Evolutionary conservation across 176 grass and related monocot genomes (phyloP), one percentile per base, ranked within the genome.

Genomic region (Urochloa ruziziensis): DNA sequence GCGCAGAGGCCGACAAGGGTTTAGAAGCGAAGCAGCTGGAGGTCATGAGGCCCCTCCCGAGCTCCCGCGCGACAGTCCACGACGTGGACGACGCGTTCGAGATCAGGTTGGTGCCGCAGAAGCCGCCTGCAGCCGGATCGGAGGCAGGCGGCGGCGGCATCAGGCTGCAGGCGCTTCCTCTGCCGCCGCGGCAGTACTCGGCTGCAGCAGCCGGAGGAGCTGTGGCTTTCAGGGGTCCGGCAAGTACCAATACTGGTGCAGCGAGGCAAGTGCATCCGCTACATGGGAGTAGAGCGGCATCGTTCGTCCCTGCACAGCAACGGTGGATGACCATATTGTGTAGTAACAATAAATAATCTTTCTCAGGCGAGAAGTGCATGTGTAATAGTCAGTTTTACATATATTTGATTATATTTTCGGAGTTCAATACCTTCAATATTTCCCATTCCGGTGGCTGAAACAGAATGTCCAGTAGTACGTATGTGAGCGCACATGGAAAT

Each of bases 41-140:
- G 84, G 5, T 67, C 8, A 81, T 88, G 68, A 84, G 78, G 74
- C 87, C 91, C 16, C 66, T 83, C 11, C 62, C 82, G 40, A 80
- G 82, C 72, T 85, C 91, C 42, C 88, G 86, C n/a, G 86, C 87
- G 5, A 76, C 81, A 14, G 89, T 73, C 18, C 80, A 88, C 58
- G 86, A 88, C 80, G 25, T 78, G 0, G 37, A 89, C 67, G 83
- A 82, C 32, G 91, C 73, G 44, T 77, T 93, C 30, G 88, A 93
- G 84, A 90, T 90, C 81, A 87, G 78, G 82, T 37, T 94, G 78
- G 67, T 83, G 39, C 84, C 79, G 1, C 64, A 65, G 25, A 85
- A 85, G 19, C 83, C 91, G n/a, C n/a, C n/a, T n/a, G n/a, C 74
- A 28, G 86, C 24, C 51, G 19, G 19, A 21, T 67, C 57, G 13